A percentile compares a stretch with the other conserved stretches of the same genome.
Evolutionary conservation across 441 rosid species (phyloP).

Genomic region (Arabidopsis hybrid): DNA sequence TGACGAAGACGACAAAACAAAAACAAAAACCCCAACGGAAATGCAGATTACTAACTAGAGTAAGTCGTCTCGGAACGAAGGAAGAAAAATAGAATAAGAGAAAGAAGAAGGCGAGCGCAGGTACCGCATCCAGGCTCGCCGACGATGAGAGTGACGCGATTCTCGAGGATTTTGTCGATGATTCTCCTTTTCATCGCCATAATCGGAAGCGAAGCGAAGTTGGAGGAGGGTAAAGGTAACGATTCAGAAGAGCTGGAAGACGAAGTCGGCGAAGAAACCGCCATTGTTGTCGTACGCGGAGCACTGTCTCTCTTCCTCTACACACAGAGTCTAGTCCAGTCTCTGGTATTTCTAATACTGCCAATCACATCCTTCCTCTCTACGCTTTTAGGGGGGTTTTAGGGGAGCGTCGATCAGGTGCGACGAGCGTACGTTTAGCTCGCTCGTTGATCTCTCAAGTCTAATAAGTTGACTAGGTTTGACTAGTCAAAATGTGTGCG

Average conservation of each 20-base stretch:
- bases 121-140: conserved; percentile 98
- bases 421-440: conserved; percentile 14
- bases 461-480: not conserved
- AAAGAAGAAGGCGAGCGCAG: conserved; percentile 10
- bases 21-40: not conserved
- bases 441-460: not conserved
- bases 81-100: not conserved
- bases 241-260: conserved; percentile 56
- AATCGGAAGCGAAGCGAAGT: conserved; percentile 81
- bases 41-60: conserved; percentile 1
- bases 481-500: conserved; percentile 19
- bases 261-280: conserved; percentile 56
- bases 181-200: conserved; percentile 68
- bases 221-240: conserved; percentile 50
- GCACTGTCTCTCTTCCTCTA: not conserved
- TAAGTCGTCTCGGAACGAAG: not conserved
- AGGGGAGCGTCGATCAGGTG: conserved; percentile 20
- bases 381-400: not conserved
- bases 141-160: conserved; percentile 95
- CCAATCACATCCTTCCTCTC: conserved; percentile 18
- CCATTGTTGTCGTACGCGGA: conserved; percentile 50
- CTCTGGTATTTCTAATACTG: not conserved
- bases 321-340: not conserved
- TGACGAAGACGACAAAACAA: not conserved
- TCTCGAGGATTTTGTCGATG: conserved; percentile 79